Evolutionary conservation across 2,329 filamentous ascomycete genomes (phyloP).

Genomic region (Arthrobotrys sphaeroides): DNA sequence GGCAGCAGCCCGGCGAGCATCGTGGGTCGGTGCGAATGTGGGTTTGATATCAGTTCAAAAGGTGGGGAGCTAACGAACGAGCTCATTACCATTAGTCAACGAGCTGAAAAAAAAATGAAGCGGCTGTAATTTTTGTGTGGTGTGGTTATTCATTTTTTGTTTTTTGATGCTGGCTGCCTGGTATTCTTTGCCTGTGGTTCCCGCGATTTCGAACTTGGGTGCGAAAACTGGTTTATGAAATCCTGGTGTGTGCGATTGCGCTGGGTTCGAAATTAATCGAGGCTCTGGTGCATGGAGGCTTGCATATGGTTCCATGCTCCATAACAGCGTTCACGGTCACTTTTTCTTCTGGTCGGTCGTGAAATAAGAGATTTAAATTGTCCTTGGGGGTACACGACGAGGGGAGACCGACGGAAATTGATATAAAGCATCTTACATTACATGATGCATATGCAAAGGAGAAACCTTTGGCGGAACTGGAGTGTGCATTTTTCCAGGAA

Average conservation of each 20-base stretch:
- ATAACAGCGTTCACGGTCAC: background rate
- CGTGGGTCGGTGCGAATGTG: conserved; percentile 7
- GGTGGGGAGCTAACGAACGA: conserved; percentile 19
- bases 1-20: background rate
- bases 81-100: background rate
- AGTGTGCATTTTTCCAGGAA: conserved; percentile 21
- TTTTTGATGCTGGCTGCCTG: conserved; percentile 24
- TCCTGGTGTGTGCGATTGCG: background rate
- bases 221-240: conserved; percentile 40
- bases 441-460: conserved; percentile 30
- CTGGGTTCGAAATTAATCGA: conserved; percentile 40
- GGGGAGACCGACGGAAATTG: conserved; percentile 5
- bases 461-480: background rate
- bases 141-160: conserved; percentile 3
- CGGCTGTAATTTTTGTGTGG: background rate
- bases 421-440: conserved; percentile 17
- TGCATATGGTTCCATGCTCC: conserved; percentile 28
- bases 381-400: conserved; percentile 27
- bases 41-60: conserved; percentile 22
- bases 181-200: background rate
- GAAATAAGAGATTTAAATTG: background rate
- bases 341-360: background rate
- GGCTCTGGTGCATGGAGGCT: conserved; percentile 34
- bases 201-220: background rate
- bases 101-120: background rate